phyloP scores from a whole-genome alignment of 495 filamentous ascomycete species.

The Penicillium daleae region DNA sequence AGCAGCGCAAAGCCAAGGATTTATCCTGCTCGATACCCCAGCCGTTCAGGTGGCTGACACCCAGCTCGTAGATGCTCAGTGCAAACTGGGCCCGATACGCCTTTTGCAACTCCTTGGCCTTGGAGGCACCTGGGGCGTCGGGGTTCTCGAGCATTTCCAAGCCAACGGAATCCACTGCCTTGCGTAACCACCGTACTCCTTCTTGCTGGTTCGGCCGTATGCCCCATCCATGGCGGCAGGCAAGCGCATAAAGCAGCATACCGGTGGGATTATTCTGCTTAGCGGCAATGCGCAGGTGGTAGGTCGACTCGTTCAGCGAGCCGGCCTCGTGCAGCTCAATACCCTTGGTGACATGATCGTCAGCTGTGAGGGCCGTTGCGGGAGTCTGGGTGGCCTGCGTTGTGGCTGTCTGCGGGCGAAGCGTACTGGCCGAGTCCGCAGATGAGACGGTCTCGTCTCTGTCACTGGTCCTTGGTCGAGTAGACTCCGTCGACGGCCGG shows the following conservation, averaged over 20 bases:
- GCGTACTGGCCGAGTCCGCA: constrained; percentile 68
- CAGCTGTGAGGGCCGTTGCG: constrained; percentile 65
- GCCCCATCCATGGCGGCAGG: constrained; percentile 97
- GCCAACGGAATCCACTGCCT: constrained; percentile 83
- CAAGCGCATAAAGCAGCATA: constrained; percentile 94
- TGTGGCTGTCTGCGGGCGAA: constrained; percentile 58
- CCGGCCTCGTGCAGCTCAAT: constrained; percentile 88
- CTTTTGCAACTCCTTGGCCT: constrained; percentile 68
- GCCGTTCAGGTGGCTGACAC: constrained; percentile 96
- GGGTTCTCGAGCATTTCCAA: constrained; percentile 84
- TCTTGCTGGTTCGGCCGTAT: constrained; percentile 90
- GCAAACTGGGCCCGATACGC: constrained; percentile 89
- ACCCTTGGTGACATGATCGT: constrained; percentile 86
- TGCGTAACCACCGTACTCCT: constrained; percentile 86
- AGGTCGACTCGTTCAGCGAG: constrained; percentile 86
- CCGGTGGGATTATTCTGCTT: constrained; percentile 82
- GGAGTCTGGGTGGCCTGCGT: constrained; percentile 37
- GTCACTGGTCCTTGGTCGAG: constrained; percentile 34
- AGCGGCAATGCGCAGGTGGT: constrained; percentile 90
- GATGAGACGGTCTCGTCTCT: constrained; percentile 58
- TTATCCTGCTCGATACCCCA: constrained; percentile 97
- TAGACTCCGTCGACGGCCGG: constrained; percentile 52
- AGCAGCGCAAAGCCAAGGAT: constrained; percentile 82
- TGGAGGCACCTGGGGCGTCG: constrained; percentile 62
- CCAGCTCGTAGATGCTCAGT: constrained; percentile 91